Evolutionary conservation across 2,329 filamentous ascomycete genomes (phyloP), one percentile per base, ranked within the genome.

Genomic region (Tricladium varicosporioides): DNA sequence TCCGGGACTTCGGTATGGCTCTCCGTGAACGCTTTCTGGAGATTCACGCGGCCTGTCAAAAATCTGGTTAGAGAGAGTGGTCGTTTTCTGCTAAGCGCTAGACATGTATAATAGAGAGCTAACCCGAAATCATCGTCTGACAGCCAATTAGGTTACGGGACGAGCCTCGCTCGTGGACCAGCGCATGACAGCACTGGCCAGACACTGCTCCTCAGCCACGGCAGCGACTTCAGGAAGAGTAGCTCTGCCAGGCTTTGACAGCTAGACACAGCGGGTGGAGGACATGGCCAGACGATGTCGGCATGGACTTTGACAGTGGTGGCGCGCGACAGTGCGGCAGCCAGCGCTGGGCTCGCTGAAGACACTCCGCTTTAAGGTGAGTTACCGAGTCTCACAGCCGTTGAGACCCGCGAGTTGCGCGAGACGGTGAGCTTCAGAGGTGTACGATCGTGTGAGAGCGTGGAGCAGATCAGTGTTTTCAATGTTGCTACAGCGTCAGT

Each of bases 1-100:
- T 58, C 58, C 60, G 62, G 62, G 44, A 60, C 50, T 19, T 60
- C 62, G 62, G 62, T 62, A 53, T 51, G 40, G 54, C 48, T 57
- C 62, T 62, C 62, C 62, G 62, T 50, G 40, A 54, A 48, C 40
- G 50, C n/a, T 40, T n/a, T 40, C 11, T 46, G 44, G 19, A 19
- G 44, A 40, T 36, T 45, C 14, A n/a, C 33, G 50, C 33, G 33
- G 36, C 36, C 36, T 40, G 36, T 11, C 36, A 40, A 10, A 40
- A 3, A 7, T 27, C 36, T 40, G 36, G 36, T 13, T 36, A 43
- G 31, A 16, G 16, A 33, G 19, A 36, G 42, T 18, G 46, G 11
- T 22, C 32, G 18, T n/a, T n/a, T n/a, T n/a, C 36, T 45, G 11
- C 42, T 58, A 51, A 51, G 55, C 58, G 54, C 62, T 62, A 64